These are phyloP conservation scores for Silene uniflora DNA, from an alignment of 148 eudicot genomes.

Conservation along the genomic window DNA sequence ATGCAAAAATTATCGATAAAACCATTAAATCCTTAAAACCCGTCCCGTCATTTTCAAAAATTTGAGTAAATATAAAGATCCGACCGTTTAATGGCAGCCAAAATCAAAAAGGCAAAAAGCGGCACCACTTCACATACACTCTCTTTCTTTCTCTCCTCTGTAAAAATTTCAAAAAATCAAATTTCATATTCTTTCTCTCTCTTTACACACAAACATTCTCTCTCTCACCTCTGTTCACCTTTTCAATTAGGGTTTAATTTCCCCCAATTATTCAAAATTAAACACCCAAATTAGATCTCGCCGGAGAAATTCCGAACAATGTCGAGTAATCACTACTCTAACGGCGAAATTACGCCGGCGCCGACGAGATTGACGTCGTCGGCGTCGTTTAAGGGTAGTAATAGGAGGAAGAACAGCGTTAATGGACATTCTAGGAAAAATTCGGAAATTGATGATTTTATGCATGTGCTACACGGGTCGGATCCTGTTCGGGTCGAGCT, in stretches of 20 bases:
- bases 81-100: too few species aligned
- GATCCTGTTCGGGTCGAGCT: constrained; percentile 92
- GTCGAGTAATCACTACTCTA: constrained; percentile 23
- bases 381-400: constrained; percentile 33
- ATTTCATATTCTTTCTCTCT: neutral
- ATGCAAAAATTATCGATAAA: too few species aligned
- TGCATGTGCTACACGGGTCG: constrained; percentile 69
- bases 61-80: too few species aligned
- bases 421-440: constrained; percentile 38
- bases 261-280: neutral
- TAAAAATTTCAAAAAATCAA: neutral
- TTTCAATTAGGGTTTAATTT: neutral
- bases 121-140: too few species aligned
- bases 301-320: constrained; percentile 7
- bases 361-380: neutral
- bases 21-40: too few species aligned
- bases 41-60: too few species aligned
- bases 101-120: too few species aligned
- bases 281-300: neutral
- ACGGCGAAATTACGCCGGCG: constrained; percentile 35
- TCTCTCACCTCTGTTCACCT: neutral
- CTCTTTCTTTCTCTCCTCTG: too few species aligned
- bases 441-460: constrained; percentile 55
- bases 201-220: neutral
- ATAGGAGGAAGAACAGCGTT: constrained; percentile 35